phyloP scores from a whole-genome alignment of 2,329 filamentous ascomycete species.

The Corynespora cassiicola region DNA sequence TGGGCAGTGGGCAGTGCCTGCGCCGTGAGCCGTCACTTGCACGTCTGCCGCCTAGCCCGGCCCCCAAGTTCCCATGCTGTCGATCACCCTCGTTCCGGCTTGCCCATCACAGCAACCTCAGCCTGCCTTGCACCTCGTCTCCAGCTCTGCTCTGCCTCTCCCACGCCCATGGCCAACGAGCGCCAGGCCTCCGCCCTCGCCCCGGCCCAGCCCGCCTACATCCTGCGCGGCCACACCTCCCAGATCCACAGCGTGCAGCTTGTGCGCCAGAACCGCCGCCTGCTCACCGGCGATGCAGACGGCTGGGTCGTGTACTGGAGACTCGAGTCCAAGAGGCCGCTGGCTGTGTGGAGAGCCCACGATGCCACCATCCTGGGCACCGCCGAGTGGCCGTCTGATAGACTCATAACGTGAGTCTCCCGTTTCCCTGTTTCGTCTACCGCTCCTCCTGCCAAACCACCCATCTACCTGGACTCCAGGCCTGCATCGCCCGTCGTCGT shows the following conservation, averaged over 20 bases:
- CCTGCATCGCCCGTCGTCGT: too few species aligned
- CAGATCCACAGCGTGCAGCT: conserved; percentile 82
- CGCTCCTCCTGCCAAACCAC: background rate
- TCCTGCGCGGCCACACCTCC: conserved; percentile 84
- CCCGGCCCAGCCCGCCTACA: conserved; percentile 66
- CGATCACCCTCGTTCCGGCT: conserved; percentile 38
- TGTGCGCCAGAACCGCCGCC: conserved; percentile 73
- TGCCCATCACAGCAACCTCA: conserved; percentile 33
- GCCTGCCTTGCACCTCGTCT: background rate
- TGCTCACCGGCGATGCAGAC: conserved; percentile 87
- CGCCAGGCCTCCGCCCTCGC: conserved; percentile 42
- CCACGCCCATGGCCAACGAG: conserved; percentile 31
- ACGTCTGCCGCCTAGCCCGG: background rate
- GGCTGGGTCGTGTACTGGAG: conserved; percentile 91
- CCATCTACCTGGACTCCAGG: too few species aligned
- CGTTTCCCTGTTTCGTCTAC: too few species aligned
- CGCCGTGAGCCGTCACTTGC: conserved; percentile 13
- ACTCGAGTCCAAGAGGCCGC: conserved; percentile 77
- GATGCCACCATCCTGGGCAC: conserved; percentile 77
- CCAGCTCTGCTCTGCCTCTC: conserved; percentile 1
- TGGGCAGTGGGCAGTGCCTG: conserved; percentile 17
- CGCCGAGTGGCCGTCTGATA: conserved; percentile 72
- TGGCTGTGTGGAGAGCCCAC: conserved; percentile 88
- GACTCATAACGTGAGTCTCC: conserved; percentile 78
- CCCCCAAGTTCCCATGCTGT: background rate